Evolutionary conservation across 192 early-diverging fungal species (phyloP).

Genomic region (Backusella morwellensis): DNA sequence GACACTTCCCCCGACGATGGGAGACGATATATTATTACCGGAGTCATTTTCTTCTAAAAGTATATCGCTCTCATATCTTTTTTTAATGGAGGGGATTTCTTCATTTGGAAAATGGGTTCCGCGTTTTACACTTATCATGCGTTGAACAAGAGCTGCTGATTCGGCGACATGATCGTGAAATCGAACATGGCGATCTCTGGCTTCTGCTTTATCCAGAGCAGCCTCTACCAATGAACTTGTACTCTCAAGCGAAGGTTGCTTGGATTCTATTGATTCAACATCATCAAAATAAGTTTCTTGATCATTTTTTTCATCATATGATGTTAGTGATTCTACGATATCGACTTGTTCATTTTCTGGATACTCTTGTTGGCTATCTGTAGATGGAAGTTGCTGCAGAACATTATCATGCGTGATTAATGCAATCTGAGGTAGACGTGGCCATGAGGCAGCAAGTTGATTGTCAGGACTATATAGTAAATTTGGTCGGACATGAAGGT

Average conservation of each 20-base stretch:
- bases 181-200: slow-evolving; percentile 21
- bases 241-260: background rate
- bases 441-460: background rate
- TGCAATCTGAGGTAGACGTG: background rate
- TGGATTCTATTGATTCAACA: background rate
- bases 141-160: slow-evolving; percentile 32
- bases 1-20: slow-evolving; percentile 24
- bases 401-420: background rate
- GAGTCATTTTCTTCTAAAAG: background rate
- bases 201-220: slow-evolving; percentile 19
- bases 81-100: background rate
- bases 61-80: background rate
- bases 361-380: background rate
- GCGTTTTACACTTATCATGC: slow-evolving; percentile 9
- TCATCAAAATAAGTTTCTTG: background rate
- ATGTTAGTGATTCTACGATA: background rate
- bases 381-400: background rate
- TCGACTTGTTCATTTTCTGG: background rate
- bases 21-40: background rate
- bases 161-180: slow-evolving; percentile 30
- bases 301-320: background rate
- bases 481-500: background rate
- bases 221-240: slow-evolving; percentile 23
- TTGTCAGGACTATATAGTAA: background rate
- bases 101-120: background rate